phyloP scores from a whole-genome alignment of 345 rosid species.

The Populus alba region DNA sequence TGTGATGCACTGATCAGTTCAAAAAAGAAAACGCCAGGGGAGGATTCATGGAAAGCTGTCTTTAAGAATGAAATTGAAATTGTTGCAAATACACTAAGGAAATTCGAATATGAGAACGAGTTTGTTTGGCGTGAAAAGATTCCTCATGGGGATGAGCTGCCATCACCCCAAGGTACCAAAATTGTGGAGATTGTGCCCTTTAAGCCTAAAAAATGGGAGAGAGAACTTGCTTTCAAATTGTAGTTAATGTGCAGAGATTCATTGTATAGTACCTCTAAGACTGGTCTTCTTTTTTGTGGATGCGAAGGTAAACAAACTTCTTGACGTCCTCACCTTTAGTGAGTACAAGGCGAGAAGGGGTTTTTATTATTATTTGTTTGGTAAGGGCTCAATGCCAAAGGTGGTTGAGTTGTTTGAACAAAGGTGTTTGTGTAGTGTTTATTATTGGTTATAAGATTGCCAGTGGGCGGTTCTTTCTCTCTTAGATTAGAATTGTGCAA shows the following conservation, averaged over 20 bases:
- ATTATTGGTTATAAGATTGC: not conserved
- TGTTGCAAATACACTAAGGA: constrained; percentile 38
- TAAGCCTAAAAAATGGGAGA: constrained; percentile 45
- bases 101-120: constrained; percentile 58
- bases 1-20: constrained; percentile 39
- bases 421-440: not conserved
- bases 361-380: not conserved
- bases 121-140: constrained; percentile 55
- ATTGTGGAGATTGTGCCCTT: constrained; percentile 56
- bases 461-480: not conserved
- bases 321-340: not conserved
- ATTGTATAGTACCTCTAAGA: not conserved
- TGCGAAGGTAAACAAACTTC: not conserved
- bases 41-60: constrained; percentile 47
- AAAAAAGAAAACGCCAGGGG: constrained; percentile 46
- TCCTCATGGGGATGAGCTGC: constrained; percentile 43
- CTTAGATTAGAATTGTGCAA: too few relatives aligned
- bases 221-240: constrained; percentile 50
- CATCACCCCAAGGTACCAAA: constrained; percentile 53
- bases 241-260: constrained; percentile 21
- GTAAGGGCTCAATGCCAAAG: not conserved
- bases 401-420: not conserved
- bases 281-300: not conserved
- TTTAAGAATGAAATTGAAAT: constrained; percentile 46
- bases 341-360: not conserved